Evolutionary conservation across 331 rosid species (phyloP), one percentile per base, ranked within the genome.

Genomic region (Dryas integrifolia): DNA sequence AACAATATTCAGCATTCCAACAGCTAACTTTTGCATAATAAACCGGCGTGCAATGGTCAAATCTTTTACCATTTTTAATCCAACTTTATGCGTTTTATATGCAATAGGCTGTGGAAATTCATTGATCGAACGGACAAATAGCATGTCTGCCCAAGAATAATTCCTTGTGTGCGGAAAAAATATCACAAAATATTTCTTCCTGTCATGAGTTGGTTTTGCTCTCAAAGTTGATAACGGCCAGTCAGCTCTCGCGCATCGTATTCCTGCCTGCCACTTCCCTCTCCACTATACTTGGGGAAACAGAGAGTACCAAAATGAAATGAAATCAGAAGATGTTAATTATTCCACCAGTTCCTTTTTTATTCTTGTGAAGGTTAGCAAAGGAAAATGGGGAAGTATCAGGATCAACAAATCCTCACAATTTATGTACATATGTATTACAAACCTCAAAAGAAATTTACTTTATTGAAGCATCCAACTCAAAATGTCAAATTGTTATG

Each of bases 191-290:
- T 92, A 95, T 73, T 95, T 85, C 87, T 95, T 95, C 83, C 97
- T 84, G 73, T 78, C 96, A 77, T 95, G 99, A n/a, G 96, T 91
- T 7, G 99, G 99, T 72, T 95, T 95, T 77, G 99, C 99, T 88
- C 74, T 95, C 85, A 95, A 80, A 80, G 96, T 89, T 45, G 97
- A 85, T 76, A 92, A 83, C 0, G 99, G 99, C 96, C 97, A 92
- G 82, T 95, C 99, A 60, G 96, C 97, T 83, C 93, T 87, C 30
- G 92, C 86, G 72, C 99, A 95, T 80, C 96, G 85, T 77, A 95
- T 90, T 76, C 99, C 97, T 60, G 96, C 92, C 85, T 89, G 92
- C 99, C 99, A 92, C 85, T 88, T 95, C 73, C 99, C 99, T 79
- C 99, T 88, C 96, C 99, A 88, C 99, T 95, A 69, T 64, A 73